phyloP scores from a whole-genome alignment of 371 early-diverging fungal genomes.

The Coemansia sp. region DNA sequence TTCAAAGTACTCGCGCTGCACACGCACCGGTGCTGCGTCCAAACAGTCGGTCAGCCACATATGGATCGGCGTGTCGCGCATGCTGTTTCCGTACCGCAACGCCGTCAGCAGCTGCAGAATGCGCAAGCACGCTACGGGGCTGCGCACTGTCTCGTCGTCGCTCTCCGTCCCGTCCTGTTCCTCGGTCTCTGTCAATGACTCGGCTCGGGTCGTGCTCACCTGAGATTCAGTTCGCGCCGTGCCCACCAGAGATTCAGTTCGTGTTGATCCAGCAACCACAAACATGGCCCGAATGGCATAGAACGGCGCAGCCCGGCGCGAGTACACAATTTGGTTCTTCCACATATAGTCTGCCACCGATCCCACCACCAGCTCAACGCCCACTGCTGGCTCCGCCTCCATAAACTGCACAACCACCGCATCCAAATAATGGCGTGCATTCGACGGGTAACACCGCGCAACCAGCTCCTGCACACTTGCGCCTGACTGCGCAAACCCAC shows the following conservation, averaged over 20 bases:
- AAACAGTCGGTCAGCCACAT: slow-evolving; percentile 49
- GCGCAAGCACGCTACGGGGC: slow-evolving; percentile 35
- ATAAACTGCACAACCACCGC: slow-evolving; percentile 43
- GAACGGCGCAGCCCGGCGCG: slow-evolving; percentile 31
- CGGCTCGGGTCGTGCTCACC: not conserved
- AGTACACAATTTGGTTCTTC: slow-evolving; percentile 37
- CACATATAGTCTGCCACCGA: slow-evolving; percentile 49
- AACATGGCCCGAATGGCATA: slow-evolving; percentile 45
- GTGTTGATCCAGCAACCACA: not conserved
- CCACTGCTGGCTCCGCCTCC: slow-evolving; percentile 38
- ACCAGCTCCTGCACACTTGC: slow-evolving; percentile 30
- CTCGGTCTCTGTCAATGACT: not conserved
- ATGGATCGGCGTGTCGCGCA: slow-evolving; percentile 47
- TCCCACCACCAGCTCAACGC: slow-evolving; percentile 49
- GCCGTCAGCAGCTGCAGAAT: slow-evolving; percentile 42
- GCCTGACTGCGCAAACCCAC: slow-evolving; percentile 24
- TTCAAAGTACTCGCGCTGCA: slow-evolving; percentile 22
- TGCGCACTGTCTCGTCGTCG: slow-evolving; percentile 9
- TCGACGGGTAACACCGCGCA: slow-evolving; percentile 36
- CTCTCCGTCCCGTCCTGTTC: not conserved
- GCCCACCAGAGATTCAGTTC: not conserved
- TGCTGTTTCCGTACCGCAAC: slow-evolving; percentile 47
- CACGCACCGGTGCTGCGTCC: slow-evolving; percentile 14
- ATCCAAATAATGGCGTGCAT: slow-evolving; percentile 37
- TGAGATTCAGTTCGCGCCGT: not conserved